A percentile compares a stretch with the other conserved stretches of the same genome.
Conservation (phyloP, 1,284 basidiomycete species). For the Apiotrichum mycotoxinovorans region DNA sequence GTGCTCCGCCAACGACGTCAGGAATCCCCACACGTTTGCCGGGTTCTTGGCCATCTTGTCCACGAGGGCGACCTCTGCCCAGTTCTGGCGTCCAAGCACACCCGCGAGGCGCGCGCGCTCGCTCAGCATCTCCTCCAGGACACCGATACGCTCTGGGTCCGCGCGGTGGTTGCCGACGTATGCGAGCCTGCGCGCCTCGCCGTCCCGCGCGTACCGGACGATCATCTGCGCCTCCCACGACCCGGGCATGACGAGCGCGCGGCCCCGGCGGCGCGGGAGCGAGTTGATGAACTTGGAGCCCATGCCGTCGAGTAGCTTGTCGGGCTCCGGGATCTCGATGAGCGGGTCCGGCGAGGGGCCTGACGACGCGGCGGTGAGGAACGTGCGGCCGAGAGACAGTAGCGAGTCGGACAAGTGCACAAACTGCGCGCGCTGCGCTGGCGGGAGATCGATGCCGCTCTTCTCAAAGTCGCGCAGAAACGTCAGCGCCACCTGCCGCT, state of each 20-base stretch:
- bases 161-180: constrained; percentile 68
- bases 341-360: constrained; percentile 28
- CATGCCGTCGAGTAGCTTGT: constrained; percentile 41
- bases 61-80: constrained; percentile 73
- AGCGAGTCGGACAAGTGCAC: constrained; percentile 90
- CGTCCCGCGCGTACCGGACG: constrained; percentile 75
- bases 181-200: constrained; percentile 73
- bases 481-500: constrained; percentile 75
- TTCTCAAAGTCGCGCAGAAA: constrained; percentile 97
- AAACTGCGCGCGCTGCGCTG: constrained; percentile 70
- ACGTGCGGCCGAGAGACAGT: constrained; percentile 79
- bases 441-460: constrained; percentile 87
- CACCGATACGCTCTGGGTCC: constrained; percentile 50
- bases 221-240: constrained; percentile 89
- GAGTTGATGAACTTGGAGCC: constrained; percentile 49
- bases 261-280: constrained; percentile 56
- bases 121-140: constrained; percentile 70
- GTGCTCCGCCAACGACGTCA: constrained; percentile 70
- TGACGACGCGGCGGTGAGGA: constrained; percentile 61
- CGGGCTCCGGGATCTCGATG: constrained; percentile 45
- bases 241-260: constrained; percentile 70
- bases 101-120: constrained; percentile 73
- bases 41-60: constrained; percentile 96
- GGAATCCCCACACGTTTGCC: constrained; percentile 80
- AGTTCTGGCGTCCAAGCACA: constrained; percentile 76